These are phyloP conservation scores for Venturia carpophila DNA, from an alignment of 2,329 filamentous ascomycete species.

Conservation along the genomic window DNA sequence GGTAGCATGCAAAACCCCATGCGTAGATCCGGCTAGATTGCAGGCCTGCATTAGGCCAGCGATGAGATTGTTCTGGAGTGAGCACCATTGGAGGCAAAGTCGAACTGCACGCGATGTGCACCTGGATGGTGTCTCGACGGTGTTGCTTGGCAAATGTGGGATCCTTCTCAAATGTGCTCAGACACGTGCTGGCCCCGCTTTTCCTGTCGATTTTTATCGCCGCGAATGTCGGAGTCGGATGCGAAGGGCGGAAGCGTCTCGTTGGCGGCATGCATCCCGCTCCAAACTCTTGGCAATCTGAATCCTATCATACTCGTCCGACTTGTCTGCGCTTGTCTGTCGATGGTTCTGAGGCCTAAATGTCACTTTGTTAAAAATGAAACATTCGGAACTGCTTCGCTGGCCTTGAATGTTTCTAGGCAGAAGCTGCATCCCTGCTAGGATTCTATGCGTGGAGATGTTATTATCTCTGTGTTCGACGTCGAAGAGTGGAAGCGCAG, in stretches of 20 bases:
- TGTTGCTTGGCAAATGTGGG: neutral
- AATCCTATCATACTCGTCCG: neutral
- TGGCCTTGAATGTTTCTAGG: too few relatives aligned
- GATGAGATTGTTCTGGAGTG: neutral
- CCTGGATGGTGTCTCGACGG: neutral
- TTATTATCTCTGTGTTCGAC: too few relatives aligned
- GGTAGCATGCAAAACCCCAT: neutral
- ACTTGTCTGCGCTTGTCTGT: neutral
- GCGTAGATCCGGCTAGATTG: neutral
- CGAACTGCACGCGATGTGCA: neutral
- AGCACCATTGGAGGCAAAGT: neutral
- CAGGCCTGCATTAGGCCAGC: neutral
- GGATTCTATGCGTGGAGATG: too few relatives aligned
- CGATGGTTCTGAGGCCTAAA: neutral
- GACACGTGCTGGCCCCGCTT: neutral
- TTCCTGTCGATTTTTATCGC: neutral
- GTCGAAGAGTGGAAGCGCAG: too few relatives aligned
- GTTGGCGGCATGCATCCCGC: neutral
- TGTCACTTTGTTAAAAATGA: too few relatives aligned
- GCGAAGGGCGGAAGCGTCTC: neutral
- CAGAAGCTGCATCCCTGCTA: too few relatives aligned
- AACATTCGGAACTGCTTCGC: too few relatives aligned
- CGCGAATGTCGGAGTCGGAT: neutral
- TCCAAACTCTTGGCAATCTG: neutral
- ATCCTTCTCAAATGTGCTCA: constrained; percentile 14